Evolutionary conservation across 345 rosid genomes (phyloP).

Genomic region (Turritis glabra): DNA sequence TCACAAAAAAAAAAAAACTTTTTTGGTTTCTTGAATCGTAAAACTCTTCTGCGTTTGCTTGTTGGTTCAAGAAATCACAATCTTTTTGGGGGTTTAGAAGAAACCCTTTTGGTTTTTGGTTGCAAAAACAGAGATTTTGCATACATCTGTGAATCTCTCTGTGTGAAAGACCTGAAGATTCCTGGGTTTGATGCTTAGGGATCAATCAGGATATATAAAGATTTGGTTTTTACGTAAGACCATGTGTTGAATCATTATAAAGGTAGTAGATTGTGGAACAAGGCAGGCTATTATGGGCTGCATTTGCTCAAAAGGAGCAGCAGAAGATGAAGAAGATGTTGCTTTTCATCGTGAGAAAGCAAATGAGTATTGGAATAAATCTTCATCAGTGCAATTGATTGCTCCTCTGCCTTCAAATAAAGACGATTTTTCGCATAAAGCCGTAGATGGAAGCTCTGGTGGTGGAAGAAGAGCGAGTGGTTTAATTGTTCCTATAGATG

Average conservation of each 20-base stretch:
- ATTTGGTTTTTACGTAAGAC: neutral
- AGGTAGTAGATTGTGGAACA: neutral
- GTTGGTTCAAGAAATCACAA: neutral
- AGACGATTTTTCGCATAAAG: conserved; percentile 43
- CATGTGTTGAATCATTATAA: conserved; percentile 24
- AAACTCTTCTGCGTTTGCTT: neutral
- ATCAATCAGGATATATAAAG: conserved; percentile 28
- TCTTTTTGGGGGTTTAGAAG: conserved; percentile 14
- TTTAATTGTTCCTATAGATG: conserved; percentile 37
- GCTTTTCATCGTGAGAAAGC: conserved; percentile 33
- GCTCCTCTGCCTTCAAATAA: conserved; percentile 48
- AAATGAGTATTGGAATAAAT: conserved; percentile 41
- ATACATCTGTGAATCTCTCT: neutral
- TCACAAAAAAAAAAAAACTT: neutral
- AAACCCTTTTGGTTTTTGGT: conserved; percentile 14
- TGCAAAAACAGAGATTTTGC: neutral
- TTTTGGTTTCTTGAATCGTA: neutral
- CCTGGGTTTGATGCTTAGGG: conserved; percentile 36
- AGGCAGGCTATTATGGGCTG: conserved; percentile 71
- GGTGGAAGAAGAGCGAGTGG: conserved; percentile 37
- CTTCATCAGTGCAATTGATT: conserved; percentile 60
- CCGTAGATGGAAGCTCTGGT: conserved; percentile 33
- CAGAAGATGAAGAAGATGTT: conserved; percentile 42
- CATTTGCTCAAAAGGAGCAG: conserved; percentile 75
- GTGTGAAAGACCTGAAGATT: conserved; percentile 27